Evolutionary conservation across 768 basidiomycete genomes (phyloP), one percentile per base, ranked within the genome.

Genomic region (Pilatotrama ljubarskyi): DNA sequence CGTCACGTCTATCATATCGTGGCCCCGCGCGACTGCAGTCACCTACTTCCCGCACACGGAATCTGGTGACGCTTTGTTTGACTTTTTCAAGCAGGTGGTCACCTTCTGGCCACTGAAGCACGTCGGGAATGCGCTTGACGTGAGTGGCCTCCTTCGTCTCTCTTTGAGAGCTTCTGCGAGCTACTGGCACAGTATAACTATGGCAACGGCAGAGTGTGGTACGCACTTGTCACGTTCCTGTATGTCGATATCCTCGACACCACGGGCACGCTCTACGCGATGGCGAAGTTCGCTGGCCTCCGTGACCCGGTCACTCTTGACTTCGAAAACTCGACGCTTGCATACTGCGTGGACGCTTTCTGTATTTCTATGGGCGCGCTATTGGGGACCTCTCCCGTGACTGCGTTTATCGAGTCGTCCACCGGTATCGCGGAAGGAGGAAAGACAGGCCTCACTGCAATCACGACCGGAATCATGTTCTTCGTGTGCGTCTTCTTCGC

Each of bases 251-350:
- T 93, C 63, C 81, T 91, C 67, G 88, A 78, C 58, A 79, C 76
- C 26, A 80, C 77, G 55, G 88, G 92, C 68, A 93, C 92, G 9
- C 77, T 95, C 4, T 93, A 93, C 70, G 88, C 92, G 38, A 93
- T 95, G 92, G 90, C 91, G 53, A 92, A 90, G 71, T 93, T 93
- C 63, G 91, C 92, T 6, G 90, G 90, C n/a, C 80, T 95, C 1
- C 90, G 90, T 47, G 87, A 93, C 68, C 87, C 87, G 1, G 83
- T 90, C 14, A 93, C 91, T 24, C 77, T 92, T 56, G 92, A 95
- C 70, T 95, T 95, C 65, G 92, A 95, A 74, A 84, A 85, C 62
- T 90, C 87, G 17, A 90, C 86, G 13, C 77, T 89, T 60, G 91
- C 91, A 3, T 93, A 92, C 73, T 92, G 90, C 63, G 82, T 91